A percentile compares a stretch with the other conserved stretches of the same genome.
phyloP scores from a whole-genome alignment of 192 early-diverging fungal genomes.

The Coemansia interrupta region DNA sequence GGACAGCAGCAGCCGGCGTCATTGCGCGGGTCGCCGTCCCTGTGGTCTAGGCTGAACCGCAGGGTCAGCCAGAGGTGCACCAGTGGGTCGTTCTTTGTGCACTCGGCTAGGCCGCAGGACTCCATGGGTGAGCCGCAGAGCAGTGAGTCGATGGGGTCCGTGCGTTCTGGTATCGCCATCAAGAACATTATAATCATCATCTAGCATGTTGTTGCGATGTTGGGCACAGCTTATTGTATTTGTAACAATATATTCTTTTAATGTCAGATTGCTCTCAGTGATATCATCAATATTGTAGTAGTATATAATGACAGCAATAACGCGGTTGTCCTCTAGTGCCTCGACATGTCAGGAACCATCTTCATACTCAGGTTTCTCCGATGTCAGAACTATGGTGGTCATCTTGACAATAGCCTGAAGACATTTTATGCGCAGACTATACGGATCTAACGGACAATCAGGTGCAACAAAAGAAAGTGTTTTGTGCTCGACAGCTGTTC shows the following conservation, averaged over 20 bases:
- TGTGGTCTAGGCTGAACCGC: constrained; percentile 37
- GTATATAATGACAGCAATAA: constrained; percentile 69
- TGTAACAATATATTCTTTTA: constrained; percentile 38
- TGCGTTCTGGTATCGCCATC: too few relatives aligned
- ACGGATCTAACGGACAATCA: constrained; percentile 18
- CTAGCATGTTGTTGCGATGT: constrained; percentile 14
- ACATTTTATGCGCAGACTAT: constrained; percentile 30
- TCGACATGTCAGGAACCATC: constrained; percentile 69
- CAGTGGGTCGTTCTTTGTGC: background rate
- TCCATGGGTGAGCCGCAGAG: too few relatives aligned
- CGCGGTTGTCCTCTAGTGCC: constrained; percentile 66
- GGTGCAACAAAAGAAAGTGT: constrained; percentile 41
- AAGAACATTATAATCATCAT: too few relatives aligned
- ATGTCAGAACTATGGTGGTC: constrained; percentile 64
- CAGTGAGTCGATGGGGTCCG: too few relatives aligned
- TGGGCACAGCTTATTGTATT: constrained; percentile 22
- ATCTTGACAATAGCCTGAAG: constrained; percentile 71
- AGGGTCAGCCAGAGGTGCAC: constrained; percentile 25
- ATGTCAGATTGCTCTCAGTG: constrained; percentile 56
- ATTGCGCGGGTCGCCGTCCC: constrained; percentile 11
- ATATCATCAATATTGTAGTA: constrained; percentile 72
- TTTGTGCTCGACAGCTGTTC: constrained; percentile 50
- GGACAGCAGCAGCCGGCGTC: constrained; percentile 3
- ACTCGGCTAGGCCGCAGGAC: too few relatives aligned
- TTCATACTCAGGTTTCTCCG: constrained; percentile 59